Evolutionary conservation across 106 monocot species (phyloP), one percentile per base, ranked within the genome.

Genomic region (Phalaenopsis aphrodite): DNA sequence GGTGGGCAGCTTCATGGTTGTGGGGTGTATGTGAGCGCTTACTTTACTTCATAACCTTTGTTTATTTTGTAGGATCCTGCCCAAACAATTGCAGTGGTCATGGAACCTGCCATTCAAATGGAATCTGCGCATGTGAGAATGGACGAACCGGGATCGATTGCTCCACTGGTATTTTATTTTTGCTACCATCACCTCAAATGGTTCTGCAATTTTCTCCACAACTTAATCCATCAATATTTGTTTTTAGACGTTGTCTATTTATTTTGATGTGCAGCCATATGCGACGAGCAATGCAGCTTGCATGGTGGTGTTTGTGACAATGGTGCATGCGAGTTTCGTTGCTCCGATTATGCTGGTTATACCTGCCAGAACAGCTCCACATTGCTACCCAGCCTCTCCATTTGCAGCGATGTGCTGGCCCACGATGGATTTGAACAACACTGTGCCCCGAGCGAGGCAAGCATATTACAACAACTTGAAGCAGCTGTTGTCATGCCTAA

Each of bases 261-360:
- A 21, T 52, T 52, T 52, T 16, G 3, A 12, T 58, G n/a, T 83
- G 79, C 92, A 95, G 99, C 95, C 18, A 76, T 95, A 52, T 99
- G 99, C 55, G 91, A 99, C 79, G 99, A 99, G 85, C 99, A 99
- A 72, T 99, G 99, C 78, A 95, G 99, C 84, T 85, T 99, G 79
- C 99, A 99, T 69, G 99, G 99, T 37, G 99, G 99, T 55, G 99
- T 99, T 12, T 99, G 99, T 64, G 93, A 99, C 80, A 95, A 99
- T 79, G 99, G 99, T 37, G 84, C 91, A 2, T 99, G 99, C 42
- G 99, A 99, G 80, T 99, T 99, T 58, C 92, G 99, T 16, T 99
- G 99, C 83, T 95, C 99, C 8, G 99, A 99, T 77, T 99, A 99
- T 84, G 99, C 99, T 2, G 99, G 99, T 2, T 99, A 99, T 78